Conservation (phyloP, 2,329 filamentous ascomycete species). For the Aspergillus eucalypticola region DNA sequence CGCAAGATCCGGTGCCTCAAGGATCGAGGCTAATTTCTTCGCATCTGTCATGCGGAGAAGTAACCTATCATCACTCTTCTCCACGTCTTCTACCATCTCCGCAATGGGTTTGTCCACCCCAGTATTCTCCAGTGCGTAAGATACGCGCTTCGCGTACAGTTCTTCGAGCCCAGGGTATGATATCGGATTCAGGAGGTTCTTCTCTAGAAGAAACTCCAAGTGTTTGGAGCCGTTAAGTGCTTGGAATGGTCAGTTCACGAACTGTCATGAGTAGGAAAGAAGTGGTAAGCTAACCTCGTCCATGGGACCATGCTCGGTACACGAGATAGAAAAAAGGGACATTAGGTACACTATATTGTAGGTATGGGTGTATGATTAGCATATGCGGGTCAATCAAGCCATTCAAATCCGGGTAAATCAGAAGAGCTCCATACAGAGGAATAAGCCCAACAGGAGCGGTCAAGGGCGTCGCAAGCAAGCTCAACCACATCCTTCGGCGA, state of each 20-base stretch:
- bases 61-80: constrained; percentile 49
- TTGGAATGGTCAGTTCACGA: constrained; percentile 27
- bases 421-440: constrained; percentile 66
- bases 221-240: constrained; percentile 83
- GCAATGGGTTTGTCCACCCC: constrained; percentile 30
- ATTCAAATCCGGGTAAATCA: background rate
- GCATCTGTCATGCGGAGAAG: constrained; percentile 51
- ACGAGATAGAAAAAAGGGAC: constrained; percentile 94
- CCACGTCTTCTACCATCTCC: constrained; percentile 36
- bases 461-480: constrained; percentile 78
- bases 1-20: constrained; percentile 69
- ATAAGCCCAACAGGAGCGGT: constrained; percentile 79
- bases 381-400: background rate
- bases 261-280: constrained; percentile 17
- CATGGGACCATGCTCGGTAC: constrained; percentile 89
- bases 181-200: constrained; percentile 66
- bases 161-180: constrained; percentile 71
- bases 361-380: constrained; percentile 13
- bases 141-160: constrained; percentile 62
- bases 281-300: constrained; percentile 57
- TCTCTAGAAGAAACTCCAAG: constrained; percentile 75
- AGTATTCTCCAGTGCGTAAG: constrained; percentile 32
- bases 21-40: constrained; percentile 58
- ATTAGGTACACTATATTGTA: constrained; percentile 71
- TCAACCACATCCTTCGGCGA: constrained; percentile 74